Base-by-base conservation (phyloP, 2,329 filamentous ascomycete species). In the Lasiodiplodia theobromae region DNA sequence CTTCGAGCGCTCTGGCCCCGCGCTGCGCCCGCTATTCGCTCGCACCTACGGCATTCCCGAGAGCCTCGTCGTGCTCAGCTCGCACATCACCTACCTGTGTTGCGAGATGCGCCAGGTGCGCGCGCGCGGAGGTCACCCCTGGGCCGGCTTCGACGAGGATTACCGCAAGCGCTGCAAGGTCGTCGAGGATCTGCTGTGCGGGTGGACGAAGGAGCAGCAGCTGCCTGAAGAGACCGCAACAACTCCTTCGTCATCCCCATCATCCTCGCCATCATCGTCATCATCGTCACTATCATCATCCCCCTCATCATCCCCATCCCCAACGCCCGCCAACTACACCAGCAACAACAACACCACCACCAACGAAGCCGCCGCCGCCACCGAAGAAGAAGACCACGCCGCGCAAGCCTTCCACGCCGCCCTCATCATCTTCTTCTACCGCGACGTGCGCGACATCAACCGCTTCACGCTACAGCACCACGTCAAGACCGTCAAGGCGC, bases 371-470 rank as follows among this genome's bases (percentile, higher is more conserved):
- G 16, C 31, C 16, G 37, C 16, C 53, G 38, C 11, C 21, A 18
- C n/a, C 40, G 28, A 28, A 11, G 28, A 31, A 10, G 44, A 31
- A 12, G 60, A 64, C 31, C 60, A 64, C 44, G 60, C 28, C 47
- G 60, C 60, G 2, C n/a, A 38, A 1, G 60, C 60, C 44, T 64
- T 64, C 60, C 63, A 66, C 51, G 23, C 16, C 21, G n/a, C 63
- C 21, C 63, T 66, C 25, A 4, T 66, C 38, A 56, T 66, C 49
- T 66, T 44, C 25, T 66, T 66, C 34, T 66, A 66, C 52, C 63
- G 63, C 38, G 49, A 56, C n/a, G 63, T 66, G 8, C 23, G 25
- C 21, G 52, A 66, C 51, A 56, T 56, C 34, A 52, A 56, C 63
- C 49, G 49, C 21, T 54, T 66, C 34, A 44, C 23, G 37, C 51